These are phyloP conservation scores for Leptographium wingfieldii DNA, from an alignment of 2,329 filamentous ascomycete species.

Conservation along the genomic window DNA sequence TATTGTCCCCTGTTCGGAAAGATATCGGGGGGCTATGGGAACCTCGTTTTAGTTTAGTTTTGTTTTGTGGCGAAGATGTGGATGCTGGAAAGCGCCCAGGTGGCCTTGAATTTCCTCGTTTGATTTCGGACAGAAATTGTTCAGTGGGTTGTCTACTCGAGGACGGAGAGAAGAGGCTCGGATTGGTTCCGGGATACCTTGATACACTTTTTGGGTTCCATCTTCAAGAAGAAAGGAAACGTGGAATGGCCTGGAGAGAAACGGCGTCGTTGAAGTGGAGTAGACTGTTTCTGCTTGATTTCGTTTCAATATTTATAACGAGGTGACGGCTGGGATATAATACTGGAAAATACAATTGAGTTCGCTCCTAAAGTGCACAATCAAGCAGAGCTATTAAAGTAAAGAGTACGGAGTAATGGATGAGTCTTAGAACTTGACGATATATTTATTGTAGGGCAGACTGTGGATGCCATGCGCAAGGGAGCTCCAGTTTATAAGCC, in stretches of 20 bases:
- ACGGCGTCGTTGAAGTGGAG: not conserved
- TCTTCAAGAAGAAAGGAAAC: not conserved
- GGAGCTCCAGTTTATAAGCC: no score
- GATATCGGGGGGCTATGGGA: not conserved
- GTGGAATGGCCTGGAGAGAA: not conserved
- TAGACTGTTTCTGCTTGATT: not conserved
- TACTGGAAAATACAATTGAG: constrained; percentile 13
- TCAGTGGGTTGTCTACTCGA: not conserved
- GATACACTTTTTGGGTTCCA: not conserved
- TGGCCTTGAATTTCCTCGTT: not conserved
- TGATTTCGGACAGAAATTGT: not conserved
- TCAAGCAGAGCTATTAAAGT: no score
- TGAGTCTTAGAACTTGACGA: no score
- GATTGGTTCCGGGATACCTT: not conserved
- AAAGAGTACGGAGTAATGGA: no score
- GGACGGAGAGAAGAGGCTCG: not conserved
- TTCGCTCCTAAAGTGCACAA: not conserved
- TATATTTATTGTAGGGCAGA: no score
- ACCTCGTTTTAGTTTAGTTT: not conserved
- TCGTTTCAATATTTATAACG: constrained; percentile 18
- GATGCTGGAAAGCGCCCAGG: not conserved
- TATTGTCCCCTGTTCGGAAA: not conserved
- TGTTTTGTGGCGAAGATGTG: not conserved
- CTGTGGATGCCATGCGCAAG: no score
- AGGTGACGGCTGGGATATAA: constrained; percentile 24